Conservation (phyloP, 768 basidiomycete genomes). For the Calocybe indica region DNA sequence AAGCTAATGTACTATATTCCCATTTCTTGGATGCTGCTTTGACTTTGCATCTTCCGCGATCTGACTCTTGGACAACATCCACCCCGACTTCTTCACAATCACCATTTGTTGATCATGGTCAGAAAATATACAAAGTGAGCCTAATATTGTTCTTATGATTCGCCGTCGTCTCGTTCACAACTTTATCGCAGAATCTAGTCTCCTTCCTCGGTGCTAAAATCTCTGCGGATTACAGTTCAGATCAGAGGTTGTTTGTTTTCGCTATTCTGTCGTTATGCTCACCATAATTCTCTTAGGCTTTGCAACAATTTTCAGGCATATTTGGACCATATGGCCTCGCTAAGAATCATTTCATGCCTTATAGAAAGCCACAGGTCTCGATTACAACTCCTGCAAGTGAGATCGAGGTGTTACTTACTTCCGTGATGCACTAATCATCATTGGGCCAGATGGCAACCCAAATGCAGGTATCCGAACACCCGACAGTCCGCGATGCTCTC, state of each 20-base stretch:
- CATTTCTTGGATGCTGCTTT: slow-evolving; percentile 10
- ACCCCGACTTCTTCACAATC: slow-evolving; percentile 6
- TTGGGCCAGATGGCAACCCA: slow-evolving; percentile 6
- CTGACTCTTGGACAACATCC: slow-evolving; percentile 8
- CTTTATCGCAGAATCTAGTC: slow-evolving; percentile 4
- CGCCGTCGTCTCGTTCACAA: not conserved
- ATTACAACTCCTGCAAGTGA: slow-evolving; percentile 11
- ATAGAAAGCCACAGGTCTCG: slow-evolving; percentile 12
- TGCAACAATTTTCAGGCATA: slow-evolving; percentile 10
- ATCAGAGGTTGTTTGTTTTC: slow-evolving; percentile 6
- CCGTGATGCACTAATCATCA: not conserved
- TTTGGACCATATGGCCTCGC: slow-evolving; percentile 6
- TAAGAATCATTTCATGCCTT: slow-evolving; percentile 9
- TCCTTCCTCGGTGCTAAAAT: slow-evolving; percentile 11
- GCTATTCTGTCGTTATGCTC: not conserved
- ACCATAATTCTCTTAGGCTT: not conserved
- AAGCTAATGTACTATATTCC: slow-evolving; percentile 7
- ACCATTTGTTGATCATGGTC: slow-evolving; percentile 6
- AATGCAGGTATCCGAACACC: slow-evolving; percentile 11
- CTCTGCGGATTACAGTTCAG: slow-evolving; percentile 6
- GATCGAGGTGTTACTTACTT: not conserved
- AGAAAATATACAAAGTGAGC: slow-evolving; percentile 9
- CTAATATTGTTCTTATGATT: not conserved
- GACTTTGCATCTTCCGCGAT: slow-evolving; percentile 11
- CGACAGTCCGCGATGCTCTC: slow-evolving; percentile 9